phyloP scores from a whole-genome alignment of 257 asterid genomes.

The Agastache rugosa region DNA sequence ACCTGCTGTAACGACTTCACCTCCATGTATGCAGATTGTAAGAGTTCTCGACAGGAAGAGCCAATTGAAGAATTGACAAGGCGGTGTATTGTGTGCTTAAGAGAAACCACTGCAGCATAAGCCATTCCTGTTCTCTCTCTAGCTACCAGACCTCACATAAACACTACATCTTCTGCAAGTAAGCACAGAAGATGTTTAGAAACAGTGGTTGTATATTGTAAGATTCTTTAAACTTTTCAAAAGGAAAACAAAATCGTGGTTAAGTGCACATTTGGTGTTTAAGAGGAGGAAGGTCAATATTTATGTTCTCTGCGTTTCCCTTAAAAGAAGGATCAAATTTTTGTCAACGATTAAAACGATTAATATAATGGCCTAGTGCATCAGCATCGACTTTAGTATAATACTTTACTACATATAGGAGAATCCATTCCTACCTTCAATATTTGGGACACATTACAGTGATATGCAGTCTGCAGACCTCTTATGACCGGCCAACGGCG shows the following conservation, averaged over 20 bases:
- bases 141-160: neutral
- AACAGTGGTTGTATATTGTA: too few species aligned
- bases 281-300: neutral
- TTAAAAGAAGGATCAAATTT: neutral
- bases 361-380: neutral
- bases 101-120: conserved; percentile 18
- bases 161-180: neutral
- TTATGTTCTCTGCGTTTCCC: neutral
- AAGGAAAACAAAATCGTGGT: neutral
- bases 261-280: too few species aligned
- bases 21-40: neutral
- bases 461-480: neutral
- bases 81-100: conserved; percentile 12
- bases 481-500: neutral
- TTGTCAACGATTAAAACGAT: neutral
- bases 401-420: too few species aligned
- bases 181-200: too few species aligned
- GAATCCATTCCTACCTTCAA: neutral
- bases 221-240: neutral
- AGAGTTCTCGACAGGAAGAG: neutral
- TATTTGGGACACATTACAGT: neutral
- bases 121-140: neutral
- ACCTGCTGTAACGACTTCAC: neutral
- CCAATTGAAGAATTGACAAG: conserved; percentile 9
- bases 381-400: neutral